Conservation (phyloP, 2,329 filamentous ascomycete genomes). For the Apiospora koreana region DNA sequence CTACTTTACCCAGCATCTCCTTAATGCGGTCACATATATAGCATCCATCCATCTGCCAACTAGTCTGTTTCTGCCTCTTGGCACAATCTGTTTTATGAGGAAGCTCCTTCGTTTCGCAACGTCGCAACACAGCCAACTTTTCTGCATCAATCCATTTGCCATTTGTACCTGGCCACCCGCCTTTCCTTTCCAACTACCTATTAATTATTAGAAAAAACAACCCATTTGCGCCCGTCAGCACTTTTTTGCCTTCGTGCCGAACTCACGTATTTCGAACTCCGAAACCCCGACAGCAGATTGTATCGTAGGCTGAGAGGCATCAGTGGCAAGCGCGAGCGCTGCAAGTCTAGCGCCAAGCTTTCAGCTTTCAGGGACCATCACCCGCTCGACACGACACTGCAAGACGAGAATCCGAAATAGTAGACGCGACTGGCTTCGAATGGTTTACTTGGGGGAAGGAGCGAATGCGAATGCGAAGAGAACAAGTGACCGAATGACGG, state of each 20-base stretch:
- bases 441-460: not conserved
- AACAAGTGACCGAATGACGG: not conserved
- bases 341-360: not conserved
- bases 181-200: not conserved
- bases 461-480: not conserved
- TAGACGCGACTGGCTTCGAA: not conserved
- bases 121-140: not conserved
- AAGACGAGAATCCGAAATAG: not conserved
- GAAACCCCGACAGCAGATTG: not conserved
- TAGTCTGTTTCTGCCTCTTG: not conserved
- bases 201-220: not conserved
- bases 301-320: not conserved
- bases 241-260: not conserved
- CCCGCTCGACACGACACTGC: not conserved
- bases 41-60: not conserved
- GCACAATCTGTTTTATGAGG: conserved; percentile 6
- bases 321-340: not conserved
- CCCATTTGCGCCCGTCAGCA: not conserved
- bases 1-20: not conserved
- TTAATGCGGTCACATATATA: not conserved
- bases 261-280: not conserved
- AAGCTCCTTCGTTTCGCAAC: conserved; percentile 3
- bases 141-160: not conserved
- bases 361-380: not conserved
- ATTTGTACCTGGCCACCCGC: not conserved